phyloP scores from a whole-genome alignment of 176 grass and related monocot species.

The Oryza punctata region DNA sequence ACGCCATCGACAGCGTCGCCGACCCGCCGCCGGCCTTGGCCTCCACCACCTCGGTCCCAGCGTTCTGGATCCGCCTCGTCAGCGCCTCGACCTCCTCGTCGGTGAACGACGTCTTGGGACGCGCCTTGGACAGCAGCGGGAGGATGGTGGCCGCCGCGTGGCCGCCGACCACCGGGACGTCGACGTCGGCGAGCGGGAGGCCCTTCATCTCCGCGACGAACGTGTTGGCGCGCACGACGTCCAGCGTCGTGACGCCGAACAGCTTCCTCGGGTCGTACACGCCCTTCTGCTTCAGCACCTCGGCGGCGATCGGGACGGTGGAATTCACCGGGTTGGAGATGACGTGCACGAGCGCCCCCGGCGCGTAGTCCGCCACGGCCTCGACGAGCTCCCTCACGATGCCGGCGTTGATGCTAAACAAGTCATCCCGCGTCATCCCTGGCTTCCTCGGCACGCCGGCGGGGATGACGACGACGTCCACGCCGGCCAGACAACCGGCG shows the following conservation, averaged over 20 bases:
- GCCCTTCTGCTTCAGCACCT: slow-evolving; percentile 47
- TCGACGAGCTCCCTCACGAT: slow-evolving; percentile 40
- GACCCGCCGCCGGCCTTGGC: slow-evolving; percentile 49
- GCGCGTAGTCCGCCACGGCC: slow-evolving; percentile 56
- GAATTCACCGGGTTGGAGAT: slow-evolving; percentile 50
- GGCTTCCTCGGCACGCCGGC: slow-evolving; percentile 47
- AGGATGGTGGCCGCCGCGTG: slow-evolving; percentile 39
- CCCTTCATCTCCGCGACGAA: slow-evolving; percentile 43
- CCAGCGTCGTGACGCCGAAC: slow-evolving; percentile 58
- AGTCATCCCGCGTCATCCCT: slow-evolving; percentile 51
- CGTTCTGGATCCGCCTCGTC: slow-evolving; percentile 38
- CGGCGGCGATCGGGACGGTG: slow-evolving; percentile 56
- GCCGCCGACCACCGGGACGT: slow-evolving; percentile 57
- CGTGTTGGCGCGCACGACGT: slow-evolving; percentile 55
- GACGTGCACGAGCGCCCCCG: slow-evolving; percentile 49
- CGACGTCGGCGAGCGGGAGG: slow-evolving; percentile 54
- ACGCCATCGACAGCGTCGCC: slow-evolving; percentile 48
- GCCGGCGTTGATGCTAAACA: slow-evolving; percentile 51
- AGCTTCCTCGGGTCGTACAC: slow-evolving; percentile 53
- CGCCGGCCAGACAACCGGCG: slow-evolving; percentile 26
- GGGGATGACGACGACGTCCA: slow-evolving; percentile 46
- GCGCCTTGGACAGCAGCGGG: slow-evolving; percentile 54
- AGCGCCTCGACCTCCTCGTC: slow-evolving; percentile 51
- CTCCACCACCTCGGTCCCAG: slow-evolving; percentile 44
- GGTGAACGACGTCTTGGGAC: slow-evolving; percentile 45